A percentile compares a stretch with the other conserved stretches of the same genome.
These are phyloP conservation scores for Phytophthora citrophthora DNA, from an alignment of 352 stramenopile species.

Conservation along the genomic window DNA sequence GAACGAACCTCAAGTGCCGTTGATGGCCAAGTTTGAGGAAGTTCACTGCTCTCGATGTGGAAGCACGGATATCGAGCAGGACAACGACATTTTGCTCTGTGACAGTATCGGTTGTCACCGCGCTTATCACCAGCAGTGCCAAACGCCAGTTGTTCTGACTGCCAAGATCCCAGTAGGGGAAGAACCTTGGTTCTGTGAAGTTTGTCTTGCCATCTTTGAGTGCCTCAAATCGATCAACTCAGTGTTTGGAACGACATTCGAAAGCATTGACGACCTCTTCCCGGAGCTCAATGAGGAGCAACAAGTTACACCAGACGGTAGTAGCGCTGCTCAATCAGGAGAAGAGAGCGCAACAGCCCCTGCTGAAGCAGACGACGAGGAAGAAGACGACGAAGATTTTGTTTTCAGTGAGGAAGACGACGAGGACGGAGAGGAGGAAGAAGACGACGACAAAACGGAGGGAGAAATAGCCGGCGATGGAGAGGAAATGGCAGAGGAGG, in stretches of 20 bases:
- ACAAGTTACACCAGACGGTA: constrained; percentile 19
- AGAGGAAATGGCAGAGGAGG: constrained; percentile 36
- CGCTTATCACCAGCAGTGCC: constrained; percentile 84
- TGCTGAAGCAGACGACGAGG: constrained; percentile 45
- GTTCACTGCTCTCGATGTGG: constrained; percentile 84
- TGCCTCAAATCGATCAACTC: constrained; percentile 84
- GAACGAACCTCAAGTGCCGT: constrained; percentile 60
- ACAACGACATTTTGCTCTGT: constrained; percentile 89
- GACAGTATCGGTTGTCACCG: constrained; percentile 76
- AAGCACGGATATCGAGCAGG: constrained; percentile 60
- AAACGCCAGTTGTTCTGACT: constrained; percentile 64
- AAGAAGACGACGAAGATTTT: constrained; percentile 65
- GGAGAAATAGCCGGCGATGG: constrained; percentile 8
- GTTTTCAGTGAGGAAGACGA: constrained; percentile 40
- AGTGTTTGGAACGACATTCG: constrained; percentile 74
- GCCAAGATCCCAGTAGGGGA: constrained; percentile 66
- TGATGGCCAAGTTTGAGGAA: constrained; percentile 50
- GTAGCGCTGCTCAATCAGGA: constrained; percentile 28
- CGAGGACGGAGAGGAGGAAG: constrained; percentile 28
- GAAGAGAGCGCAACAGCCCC: constrained; percentile 18
- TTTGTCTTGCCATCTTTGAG: constrained; percentile 81
- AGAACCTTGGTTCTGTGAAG: constrained; percentile 83
- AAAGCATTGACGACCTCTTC: constrained; percentile 60
- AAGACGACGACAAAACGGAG: constrained; percentile 15
- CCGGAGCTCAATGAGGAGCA: constrained; percentile 51